Evolutionary conservation across 2,329 filamentous ascomycete species (phyloP).

Genomic region (Phyllosticta capitalensis): DNA sequence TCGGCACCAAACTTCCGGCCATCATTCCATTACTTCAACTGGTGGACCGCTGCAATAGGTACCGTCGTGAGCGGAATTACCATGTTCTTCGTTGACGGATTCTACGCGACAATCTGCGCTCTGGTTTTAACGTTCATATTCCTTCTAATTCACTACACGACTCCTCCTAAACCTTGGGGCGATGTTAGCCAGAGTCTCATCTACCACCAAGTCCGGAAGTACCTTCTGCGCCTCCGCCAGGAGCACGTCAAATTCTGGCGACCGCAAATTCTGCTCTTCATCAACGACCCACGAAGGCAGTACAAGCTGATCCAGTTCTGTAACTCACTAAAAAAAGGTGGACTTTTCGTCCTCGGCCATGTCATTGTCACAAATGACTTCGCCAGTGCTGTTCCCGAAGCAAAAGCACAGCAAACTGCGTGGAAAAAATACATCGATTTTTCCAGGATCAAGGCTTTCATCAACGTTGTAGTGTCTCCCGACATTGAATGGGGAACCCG

Average conservation of each 20-base stretch:
- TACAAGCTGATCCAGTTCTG: constrained; percentile 83
- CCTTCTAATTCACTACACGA: constrained; percentile 73
- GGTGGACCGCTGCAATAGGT: constrained; percentile 68
- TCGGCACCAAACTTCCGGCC: constrained; percentile 84
- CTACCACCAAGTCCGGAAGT: constrained; percentile 81
- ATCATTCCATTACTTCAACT: constrained; percentile 82
- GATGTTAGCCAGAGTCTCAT: constrained; percentile 85
- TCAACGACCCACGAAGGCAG: constrained; percentile 73
- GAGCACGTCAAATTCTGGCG: constrained; percentile 94
- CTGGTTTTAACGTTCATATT: constrained; percentile 68
- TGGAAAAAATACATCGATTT: constrained; percentile 86
- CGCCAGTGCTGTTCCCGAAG: constrained; percentile 66
- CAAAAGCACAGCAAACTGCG: constrained; percentile 66
- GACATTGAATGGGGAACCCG: constrained; percentile 75
- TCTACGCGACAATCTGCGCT: constrained; percentile 69
- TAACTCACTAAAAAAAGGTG: constrained; percentile 83
- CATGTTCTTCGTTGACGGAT: constrained; percentile 85
- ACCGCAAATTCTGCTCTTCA: constrained; percentile 74
- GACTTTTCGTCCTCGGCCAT: constrained; percentile 75
- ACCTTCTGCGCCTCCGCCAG: constrained; percentile 69
- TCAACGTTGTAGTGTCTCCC: constrained; percentile 76
- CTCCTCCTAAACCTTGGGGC: constrained; percentile 79
- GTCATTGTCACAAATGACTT: constrained; percentile 84
- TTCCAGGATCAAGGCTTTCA: constrained; percentile 79
- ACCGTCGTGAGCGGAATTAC: constrained; percentile 66